Percentiles rank a stretch among this genome's conserved stretches.
Conservation (phyloP, 2,329 filamentous ascomycete species). For the Didymella sp. region DNA sequence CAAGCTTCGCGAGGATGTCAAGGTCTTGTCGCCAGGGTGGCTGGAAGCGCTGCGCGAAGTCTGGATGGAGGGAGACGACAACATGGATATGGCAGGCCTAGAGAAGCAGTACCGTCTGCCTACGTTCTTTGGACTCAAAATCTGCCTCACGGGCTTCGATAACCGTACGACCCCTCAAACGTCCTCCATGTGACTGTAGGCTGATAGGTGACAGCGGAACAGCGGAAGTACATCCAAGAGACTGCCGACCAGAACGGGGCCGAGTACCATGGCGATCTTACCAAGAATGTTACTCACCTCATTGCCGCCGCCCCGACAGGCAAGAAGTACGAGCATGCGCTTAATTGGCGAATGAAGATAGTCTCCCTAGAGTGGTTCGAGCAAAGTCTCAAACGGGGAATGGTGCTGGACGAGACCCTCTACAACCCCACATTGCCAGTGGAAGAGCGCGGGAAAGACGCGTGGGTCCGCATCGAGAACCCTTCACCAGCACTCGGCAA, state of each 20-base stretch:
- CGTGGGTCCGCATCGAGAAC: slow-evolving; percentile 65
- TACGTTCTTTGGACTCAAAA: slow-evolving; percentile 66
- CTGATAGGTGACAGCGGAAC: slow-evolving; percentile 59
- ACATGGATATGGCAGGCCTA: slow-evolving; percentile 73
- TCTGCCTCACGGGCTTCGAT: slow-evolving; percentile 75
- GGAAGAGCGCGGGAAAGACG: slow-evolving; percentile 76
- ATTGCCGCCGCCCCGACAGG: slow-evolving; percentile 80
- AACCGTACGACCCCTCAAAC: slow-evolving; percentile 56
- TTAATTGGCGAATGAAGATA: slow-evolving; percentile 78
- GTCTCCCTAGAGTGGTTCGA: slow-evolving; percentile 86
- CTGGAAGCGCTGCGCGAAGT: slow-evolving; percentile 77
- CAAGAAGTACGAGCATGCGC: slow-evolving; percentile 90
- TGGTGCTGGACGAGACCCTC: slow-evolving; percentile 86
- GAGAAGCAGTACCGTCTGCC: slow-evolving; percentile 71
- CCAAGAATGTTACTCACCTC: slow-evolving; percentile 84
- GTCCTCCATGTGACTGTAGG: slow-evolving; percentile 6
- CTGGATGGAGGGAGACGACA: slow-evolving; percentile 81
- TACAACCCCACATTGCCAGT: slow-evolving; percentile 77
- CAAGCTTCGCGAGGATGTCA: slow-evolving; percentile 83
- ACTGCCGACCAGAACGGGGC: slow-evolving; percentile 75
- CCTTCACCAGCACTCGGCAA: slow-evolving; percentile 52
- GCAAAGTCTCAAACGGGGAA: slow-evolving; percentile 81
- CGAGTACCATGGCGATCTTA: slow-evolving; percentile 86
- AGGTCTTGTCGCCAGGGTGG: slow-evolving; percentile 82
- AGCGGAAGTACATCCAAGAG: slow-evolving; percentile 74